Base-by-base conservation (phyloP, 495 filamentous ascomycete genomes). In the Daldinia childiae region DNA sequence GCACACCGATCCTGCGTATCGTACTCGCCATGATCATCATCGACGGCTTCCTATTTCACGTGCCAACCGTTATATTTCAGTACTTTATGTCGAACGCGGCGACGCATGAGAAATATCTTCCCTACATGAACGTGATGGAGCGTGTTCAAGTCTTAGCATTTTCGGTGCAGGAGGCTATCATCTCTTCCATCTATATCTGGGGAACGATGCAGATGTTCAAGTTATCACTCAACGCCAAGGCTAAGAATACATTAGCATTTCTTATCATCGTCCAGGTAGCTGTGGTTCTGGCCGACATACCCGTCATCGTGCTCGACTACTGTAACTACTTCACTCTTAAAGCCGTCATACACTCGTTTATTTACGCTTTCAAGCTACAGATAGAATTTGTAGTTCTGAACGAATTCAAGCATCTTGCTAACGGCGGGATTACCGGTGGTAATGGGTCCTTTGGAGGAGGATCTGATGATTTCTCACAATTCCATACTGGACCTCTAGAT, bases 341-440 rank as follows among this genome's bases (percentile, higher is more conserved):
- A 77, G 87, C 86, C 27, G 84, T 86, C 66, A 80, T 87, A 68
- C 90, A 90, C 71, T 85, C 85, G 27, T 81, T 85, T 60, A 78
- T 90, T 34, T 91, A 91, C 79, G 86, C 84, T 78, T 81, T 90
- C 77, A 91, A 91, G 76, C 79, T 91, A 30, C 90, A 90, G 74
- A 80, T 91, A 27, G 89, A 91, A 71, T 90, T 90, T 75, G 85
- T 86, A 52, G 86, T 90, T 38, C 82, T 91, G 9, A 81, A 80
- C 56, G 71, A 79, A 26, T 77, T 85, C 54, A 69, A 69, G 45
- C 59, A 50, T 12, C 61, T 84, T 12, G 78, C 76, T 38, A 66
- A 76, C 43, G 74, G 70, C 8, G 68, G 68, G 6, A 66, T 66
- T 15, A 71, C 68, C 1, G 63, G 62, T 8, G 57, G 2, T n/a